Evolutionary conservation across 129 eudicot genomes (phyloP), one percentile per base, ranked within the genome.

Genomic region (Flaveria bidentis): DNA sequence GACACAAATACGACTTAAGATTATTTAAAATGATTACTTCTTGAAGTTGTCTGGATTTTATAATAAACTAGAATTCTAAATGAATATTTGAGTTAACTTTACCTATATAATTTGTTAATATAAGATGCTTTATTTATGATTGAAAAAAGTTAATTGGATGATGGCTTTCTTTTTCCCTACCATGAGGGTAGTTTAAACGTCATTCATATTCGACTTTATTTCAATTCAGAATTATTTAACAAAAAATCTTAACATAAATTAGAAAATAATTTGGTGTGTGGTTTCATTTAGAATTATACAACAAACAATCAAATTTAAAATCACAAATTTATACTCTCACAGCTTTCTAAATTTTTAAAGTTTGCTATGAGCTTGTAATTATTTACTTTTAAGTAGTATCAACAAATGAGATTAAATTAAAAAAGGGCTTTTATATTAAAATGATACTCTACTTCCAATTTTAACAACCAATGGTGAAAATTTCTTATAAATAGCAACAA

Each of bases 141-240:
- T 9, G 22, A 9, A 9, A 22, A 60, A 60, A 25, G 39, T 60
- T 25, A 26, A 26, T 28, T 62, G 30, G 20, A 62, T 62, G 68
- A 62, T 62, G 20, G 68, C 36, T 62, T 62, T 62, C 9, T 62
- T 28, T 62, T 62, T 17, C 20, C 68, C 68, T 33, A 30, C 68
- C 45, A 62, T 30, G 68, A 62, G 44, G 41, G 16, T 60, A 25
- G 67, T 60, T 60, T 60, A 60, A 60, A 60, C 39, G 41, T 60
- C 67, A 58, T 58, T 58, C 65, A 60, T 60, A 25, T 60, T 60
- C 67, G 9, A 58, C 65, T 58, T 22, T 58, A 23, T 57, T 20
- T 57, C 8, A 57, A 20, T 57, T 57, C 18, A 57, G 1, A 57
- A 9, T 15, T 41, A 11, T 6, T 16, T 9, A 1, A 36, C 2